Evolutionary conservation across 1,284 basidiomycete genomes (phyloP), one percentile per base, ranked within the genome.

Genomic region (Laetiporus sulphureus): DNA sequence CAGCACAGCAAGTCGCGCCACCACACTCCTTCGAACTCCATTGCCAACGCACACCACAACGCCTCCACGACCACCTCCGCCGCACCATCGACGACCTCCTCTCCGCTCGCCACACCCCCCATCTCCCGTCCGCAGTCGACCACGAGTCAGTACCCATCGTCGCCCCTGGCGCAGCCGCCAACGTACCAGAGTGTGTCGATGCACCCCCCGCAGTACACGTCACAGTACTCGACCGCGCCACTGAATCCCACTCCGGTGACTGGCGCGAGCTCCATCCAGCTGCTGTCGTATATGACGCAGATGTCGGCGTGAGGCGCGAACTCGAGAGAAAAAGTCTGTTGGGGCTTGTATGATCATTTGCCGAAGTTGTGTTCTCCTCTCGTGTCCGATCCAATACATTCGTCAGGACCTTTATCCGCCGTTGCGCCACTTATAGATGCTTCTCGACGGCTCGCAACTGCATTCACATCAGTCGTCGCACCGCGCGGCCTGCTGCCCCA

Each of bases 111-210:
- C 6, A 53, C 57, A 21, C 50, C 57, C 3, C 21, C 40, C 12
- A 31, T 47, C 11, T 49, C 53, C 5, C 46, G 50, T n/a, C 45
- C 53, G 21, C 44, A 50, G 42, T 24, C 52, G 13, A 45, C 43
- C 13, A 30, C 33, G 6, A 41, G 31, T 10, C 43, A 7, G 25
- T 34, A 8, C 35, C 32, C 37, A 37, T 24, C 32, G 24, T 35
- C 32, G 20, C 49, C 25, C 23, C 42, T 47, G 38, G 29, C 46
- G 25, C 46, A 47, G 11, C 57, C 53, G 32, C 54, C 58, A 67
- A 69, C 63, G 68, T 47, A 67, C 65, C 46, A 58, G 67, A 67
- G 63, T 61, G 57, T 53, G 72, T 24, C 65, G 67, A 49, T 69
- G 61, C 64, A 71, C 68, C 53, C 76, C 73, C 59, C 77, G 70